Evolutionary conservation across 2,329 filamentous ascomycete species (phyloP).

Genomic region (Clarireedia paspali): DNA sequence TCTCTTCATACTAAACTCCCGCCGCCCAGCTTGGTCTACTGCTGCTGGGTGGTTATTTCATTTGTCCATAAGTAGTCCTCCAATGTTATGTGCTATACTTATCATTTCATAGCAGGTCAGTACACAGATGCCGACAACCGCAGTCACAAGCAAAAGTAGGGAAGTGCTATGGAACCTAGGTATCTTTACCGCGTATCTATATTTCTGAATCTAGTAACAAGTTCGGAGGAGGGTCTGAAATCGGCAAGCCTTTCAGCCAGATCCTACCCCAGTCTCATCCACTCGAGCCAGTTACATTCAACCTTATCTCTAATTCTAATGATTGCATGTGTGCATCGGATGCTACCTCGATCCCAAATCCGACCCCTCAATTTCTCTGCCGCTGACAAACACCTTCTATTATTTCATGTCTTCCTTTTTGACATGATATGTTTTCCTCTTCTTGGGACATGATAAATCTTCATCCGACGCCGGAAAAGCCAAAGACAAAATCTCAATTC

Average conservation of each 20-base stretch:
- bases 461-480: too few species aligned
- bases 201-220: background rate
- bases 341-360: too few species aligned
- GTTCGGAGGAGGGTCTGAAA: background rate
- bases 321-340: background rate
- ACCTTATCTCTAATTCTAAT: too few species aligned
- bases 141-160: slow-evolving; percentile 3
- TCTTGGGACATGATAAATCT: too few species aligned
- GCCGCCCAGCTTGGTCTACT: too few species aligned
- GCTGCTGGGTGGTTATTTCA: background rate
- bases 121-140: background rate
- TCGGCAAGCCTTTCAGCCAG: background rate
- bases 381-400: too few species aligned
- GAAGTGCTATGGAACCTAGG: background rate
- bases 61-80: background rate
- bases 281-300: too few species aligned
- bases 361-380: too few species aligned
- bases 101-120: background rate
- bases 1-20: background rate
- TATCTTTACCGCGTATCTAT: background rate
- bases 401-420: too few species aligned
- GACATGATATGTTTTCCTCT: too few species aligned
- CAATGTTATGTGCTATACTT: background rate
- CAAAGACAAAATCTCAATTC: background rate
- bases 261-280: background rate